Evolutionary conservation across 2,329 filamentous ascomycete species (phyloP).

Genomic region (Botrytis fragariae): DNA sequence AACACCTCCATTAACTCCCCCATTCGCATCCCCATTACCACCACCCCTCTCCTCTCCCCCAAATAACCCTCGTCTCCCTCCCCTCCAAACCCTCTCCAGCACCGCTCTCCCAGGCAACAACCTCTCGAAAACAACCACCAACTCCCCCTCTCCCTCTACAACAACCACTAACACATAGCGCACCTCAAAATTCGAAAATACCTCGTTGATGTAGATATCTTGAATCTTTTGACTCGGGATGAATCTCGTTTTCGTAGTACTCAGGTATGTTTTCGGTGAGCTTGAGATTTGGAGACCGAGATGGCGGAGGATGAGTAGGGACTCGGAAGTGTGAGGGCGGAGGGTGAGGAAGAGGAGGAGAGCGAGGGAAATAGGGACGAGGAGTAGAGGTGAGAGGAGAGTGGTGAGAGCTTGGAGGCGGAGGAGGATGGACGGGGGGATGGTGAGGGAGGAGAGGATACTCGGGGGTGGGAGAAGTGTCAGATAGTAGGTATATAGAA

Average conservation of each 20-base stretch:
- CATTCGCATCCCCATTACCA: constrained; percentile 24
- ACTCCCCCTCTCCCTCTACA: constrained; percentile 80
- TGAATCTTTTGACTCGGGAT: constrained; percentile 91
- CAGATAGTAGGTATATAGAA: constrained; percentile 51
- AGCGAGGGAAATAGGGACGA: constrained; percentile 41
- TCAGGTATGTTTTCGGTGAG: constrained; percentile 65
- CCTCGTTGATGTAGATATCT: constrained; percentile 93
- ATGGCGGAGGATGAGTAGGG: constrained; percentile 81
- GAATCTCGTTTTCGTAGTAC: constrained; percentile 61
- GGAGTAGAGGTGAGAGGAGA: constrained; percentile 42
- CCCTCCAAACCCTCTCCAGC: constrained; percentile 88
- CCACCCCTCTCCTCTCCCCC: constrained; percentile 51
- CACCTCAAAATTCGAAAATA: constrained; percentile 88
- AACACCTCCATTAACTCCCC: constrained; percentile 15
- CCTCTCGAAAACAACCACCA: constrained; percentile 91
- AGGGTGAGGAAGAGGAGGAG: constrained; percentile 47
- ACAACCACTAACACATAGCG: constrained; percentile 86
- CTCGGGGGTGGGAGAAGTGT: constrained; percentile 21
- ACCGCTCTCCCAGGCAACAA: constrained; percentile 71
- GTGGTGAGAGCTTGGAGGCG: constrained; percentile 37
- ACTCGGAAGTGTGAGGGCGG: constrained; percentile 65
- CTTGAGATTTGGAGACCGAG: constrained; percentile 87
- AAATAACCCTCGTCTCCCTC: constrained; percentile 77
- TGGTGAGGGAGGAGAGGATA: constrained; percentile 34
- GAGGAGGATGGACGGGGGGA: constrained; percentile 37